phyloP scores from a whole-genome alignment of 306 rosid species.

The Lupinus albus region DNA sequence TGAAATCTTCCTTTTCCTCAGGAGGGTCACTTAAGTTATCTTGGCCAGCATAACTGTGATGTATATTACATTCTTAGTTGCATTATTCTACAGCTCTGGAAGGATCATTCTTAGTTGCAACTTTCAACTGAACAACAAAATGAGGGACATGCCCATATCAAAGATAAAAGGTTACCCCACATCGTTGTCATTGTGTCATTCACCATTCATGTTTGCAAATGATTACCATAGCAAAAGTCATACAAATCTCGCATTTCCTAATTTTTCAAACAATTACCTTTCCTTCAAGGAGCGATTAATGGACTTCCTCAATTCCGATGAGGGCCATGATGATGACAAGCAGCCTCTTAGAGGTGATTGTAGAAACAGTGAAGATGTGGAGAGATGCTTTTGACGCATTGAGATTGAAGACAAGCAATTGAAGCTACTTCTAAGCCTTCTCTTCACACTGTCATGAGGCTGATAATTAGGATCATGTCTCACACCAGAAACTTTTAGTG shows the following conservation, averaged over 20 bases:
- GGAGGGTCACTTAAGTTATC: too few species aligned
- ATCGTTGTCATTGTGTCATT: too few species aligned
- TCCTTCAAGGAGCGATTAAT: constrained; percentile 73
- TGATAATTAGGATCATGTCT: constrained; percentile 70
- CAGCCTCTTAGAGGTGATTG: constrained; percentile 93
- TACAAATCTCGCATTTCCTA: constrained; percentile 38
- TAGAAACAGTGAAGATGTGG: constrained; percentile 78
- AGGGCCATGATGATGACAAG: constrained; percentile 81
- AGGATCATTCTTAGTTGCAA: constrained; percentile 15
- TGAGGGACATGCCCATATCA: constrained; percentile 1
- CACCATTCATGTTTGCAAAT: too few species aligned
- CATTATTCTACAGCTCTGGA: constrained; percentile 12
- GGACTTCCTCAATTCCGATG: constrained; percentile 86
- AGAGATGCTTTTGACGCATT: constrained; percentile 87
- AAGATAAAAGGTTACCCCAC: constrained; percentile 12
- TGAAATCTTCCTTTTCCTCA: too few species aligned
- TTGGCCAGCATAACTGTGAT: too few species aligned
- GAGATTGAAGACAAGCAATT: constrained; percentile 85
- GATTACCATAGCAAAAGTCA: constrained; percentile 17
- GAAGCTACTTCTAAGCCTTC: constrained; percentile 65
- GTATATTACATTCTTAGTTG: neutral
- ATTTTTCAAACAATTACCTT: constrained; percentile 49
- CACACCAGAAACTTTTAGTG: constrained; percentile 73
- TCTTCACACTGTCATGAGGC: constrained; percentile 70
- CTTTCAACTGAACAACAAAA: neutral